Evolutionary conservation across 495 filamentous ascomycete genomes (phyloP).

Genomic region (Rhizodiscina lignyota): DNA sequence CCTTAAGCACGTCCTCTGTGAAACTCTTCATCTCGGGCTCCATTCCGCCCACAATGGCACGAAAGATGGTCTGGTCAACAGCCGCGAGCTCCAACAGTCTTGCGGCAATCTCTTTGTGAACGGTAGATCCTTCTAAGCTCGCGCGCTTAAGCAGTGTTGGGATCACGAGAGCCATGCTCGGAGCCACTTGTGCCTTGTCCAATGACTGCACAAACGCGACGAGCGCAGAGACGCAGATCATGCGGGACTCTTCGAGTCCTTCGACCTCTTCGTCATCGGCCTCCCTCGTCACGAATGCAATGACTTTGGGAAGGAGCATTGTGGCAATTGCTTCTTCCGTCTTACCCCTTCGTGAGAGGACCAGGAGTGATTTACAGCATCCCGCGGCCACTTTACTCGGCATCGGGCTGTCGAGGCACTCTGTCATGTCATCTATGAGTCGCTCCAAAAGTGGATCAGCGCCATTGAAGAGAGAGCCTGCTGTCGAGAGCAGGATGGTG

Average conservation of each 20-base stretch:
- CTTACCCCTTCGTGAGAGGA: slow-evolving; percentile 44
- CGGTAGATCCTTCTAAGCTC: slow-evolving; percentile 25
- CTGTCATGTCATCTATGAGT: slow-evolving; percentile 60
- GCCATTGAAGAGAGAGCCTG: slow-evolving; percentile 51
- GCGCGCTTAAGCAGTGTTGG: slow-evolving; percentile 68
- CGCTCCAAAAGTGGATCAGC: slow-evolving; percentile 51
- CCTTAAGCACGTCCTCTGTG: slow-evolving; percentile 69
- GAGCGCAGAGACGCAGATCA: slow-evolving; percentile 53
- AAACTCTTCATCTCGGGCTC: slow-evolving; percentile 51
- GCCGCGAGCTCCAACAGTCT: slow-evolving; percentile 70
- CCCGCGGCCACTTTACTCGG: slow-evolving; percentile 75
- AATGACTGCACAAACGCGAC: slow-evolving; percentile 46
- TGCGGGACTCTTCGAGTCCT: slow-evolving; percentile 59
- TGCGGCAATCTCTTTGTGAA: slow-evolving; percentile 53
- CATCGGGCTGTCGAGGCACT: slow-evolving; percentile 68
- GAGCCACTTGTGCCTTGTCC: slow-evolving; percentile 17
- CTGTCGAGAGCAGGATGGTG: slow-evolving; percentile 76
- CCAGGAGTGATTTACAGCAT: slow-evolving; percentile 61
- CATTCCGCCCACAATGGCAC: slow-evolving; percentile 56
- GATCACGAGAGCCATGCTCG: slow-evolving; percentile 53
- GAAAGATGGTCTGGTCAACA: slow-evolving; percentile 54
- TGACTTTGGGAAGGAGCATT: slow-evolving; percentile 57
- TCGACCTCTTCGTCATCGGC: slow-evolving; percentile 45
- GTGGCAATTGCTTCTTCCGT: slow-evolving; percentile 59
- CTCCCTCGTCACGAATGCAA: slow-evolving; percentile 54